Evolutionary conservation across 202 grass and related monocot species (phyloP), one percentile per base, ranked within the genome.

Genomic region (Tripidium arundinaceum): DNA sequence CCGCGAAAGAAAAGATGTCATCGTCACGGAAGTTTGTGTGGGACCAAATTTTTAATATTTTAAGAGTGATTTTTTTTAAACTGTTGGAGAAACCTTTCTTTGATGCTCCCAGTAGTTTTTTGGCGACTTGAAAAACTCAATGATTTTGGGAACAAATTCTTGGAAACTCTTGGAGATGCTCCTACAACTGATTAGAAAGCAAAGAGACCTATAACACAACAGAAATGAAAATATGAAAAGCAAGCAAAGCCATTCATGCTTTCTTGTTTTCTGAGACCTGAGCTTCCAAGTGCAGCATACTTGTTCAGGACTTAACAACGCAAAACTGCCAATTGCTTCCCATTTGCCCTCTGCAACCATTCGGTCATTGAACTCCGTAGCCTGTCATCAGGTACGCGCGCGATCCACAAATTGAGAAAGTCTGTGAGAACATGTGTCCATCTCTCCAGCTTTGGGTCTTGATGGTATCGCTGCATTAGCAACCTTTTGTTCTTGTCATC

Each of bases 381-480:
- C 62, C 12, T 57, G 0, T 76, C 46, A 58, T 52, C 18, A 3
- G 81, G 72, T 5, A 21, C 81, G 1, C 62, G 33, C 12, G 63
- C 25, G 1, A 57, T 47, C 71, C 81, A 83, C 12, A 75, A 4
- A 2, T 83, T 75, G 11, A 83, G 62, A 4, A 83, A 74, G 36
- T 41, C 15, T 2, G 15, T 76, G 46, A 29, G 27, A 27, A 66
- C 25, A 0, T 75, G 71, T 7, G 39, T 54, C 46, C 71, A 76
- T 25, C 62, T 65, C 62, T 66, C 62, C 7, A 43, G 62, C 16
- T 40, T 75, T 27, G 49, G 27, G 5, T 66, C 81, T 7, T 68
- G 36, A 8, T 22, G 2, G n/a, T 19, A 49, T 24, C 6, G 29
- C 9, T 8, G 36, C 13, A 58, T 54, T 14, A 59, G 36, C 16